A percentile compares a stretch with the other conserved stretches of the same genome.
phyloP scores from a whole-genome alignment of 805 yeast species.

The Nakazawaea pomicola region DNA sequence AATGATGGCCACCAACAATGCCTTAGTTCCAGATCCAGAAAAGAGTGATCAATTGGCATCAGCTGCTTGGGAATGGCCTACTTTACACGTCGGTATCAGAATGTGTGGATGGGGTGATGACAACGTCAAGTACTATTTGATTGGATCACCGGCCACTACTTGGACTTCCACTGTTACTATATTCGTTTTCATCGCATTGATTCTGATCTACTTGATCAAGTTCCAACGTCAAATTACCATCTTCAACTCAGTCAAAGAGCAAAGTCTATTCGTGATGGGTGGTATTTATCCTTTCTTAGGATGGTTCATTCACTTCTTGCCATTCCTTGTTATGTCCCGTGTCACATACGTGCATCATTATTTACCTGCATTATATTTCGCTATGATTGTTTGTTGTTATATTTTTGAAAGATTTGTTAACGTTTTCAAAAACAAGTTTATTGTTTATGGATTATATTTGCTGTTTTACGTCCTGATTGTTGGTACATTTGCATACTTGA shows the following conservation, averaged over 20 bases:
- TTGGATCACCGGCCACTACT: conserved; percentile 76
- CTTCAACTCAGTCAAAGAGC: conserved; percentile 33
- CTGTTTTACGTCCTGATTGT: conserved; percentile 45
- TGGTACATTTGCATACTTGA: conserved; percentile 53
- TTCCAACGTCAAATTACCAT: conserved; percentile 80
- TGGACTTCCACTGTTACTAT: conserved; percentile 67
- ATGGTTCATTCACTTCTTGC: conserved; percentile 74
- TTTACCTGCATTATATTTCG: conserved; percentile 78
- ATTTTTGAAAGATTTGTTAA: conserved; percentile 38
- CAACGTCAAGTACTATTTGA: conserved; percentile 55
- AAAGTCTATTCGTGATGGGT: conserved; percentile 46
- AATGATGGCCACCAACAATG: conserved; percentile 85
- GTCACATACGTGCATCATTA: conserved; percentile 86
- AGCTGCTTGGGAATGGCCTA: conserved; percentile 86
- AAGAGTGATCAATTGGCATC: conserved; percentile 70
- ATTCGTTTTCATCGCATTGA: conserved; percentile 41
- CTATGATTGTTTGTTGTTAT: conserved; percentile 68
- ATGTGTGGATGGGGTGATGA: conserved; percentile 67
- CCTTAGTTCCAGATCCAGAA: conserved; percentile 72
- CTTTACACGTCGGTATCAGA: conserved; percentile 69
- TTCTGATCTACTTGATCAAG: conserved; percentile 51
- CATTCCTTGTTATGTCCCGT: conserved; percentile 78
- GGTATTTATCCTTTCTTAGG: conserved; percentile 78
- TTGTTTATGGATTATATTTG: conserved; percentile 33
- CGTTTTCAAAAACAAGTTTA: conserved; percentile 18